Base-by-base conservation (phyloP, 768 basidiomycete species). In the Crassisporium funariophilum region DNA sequence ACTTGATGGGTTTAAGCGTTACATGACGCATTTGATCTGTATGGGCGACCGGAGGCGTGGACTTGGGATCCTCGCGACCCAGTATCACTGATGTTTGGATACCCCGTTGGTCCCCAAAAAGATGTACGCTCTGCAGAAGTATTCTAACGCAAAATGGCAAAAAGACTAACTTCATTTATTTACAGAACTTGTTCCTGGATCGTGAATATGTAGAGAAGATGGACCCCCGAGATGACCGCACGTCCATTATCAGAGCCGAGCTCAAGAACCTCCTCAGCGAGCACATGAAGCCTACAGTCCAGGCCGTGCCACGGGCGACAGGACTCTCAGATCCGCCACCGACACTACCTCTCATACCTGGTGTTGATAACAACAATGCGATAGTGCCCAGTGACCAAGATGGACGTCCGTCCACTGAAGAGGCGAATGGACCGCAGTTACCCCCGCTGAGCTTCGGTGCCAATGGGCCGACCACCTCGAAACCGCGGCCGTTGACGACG, bases 61-160 rank as follows among this genome's bases (percentile, higher is more conserved):
- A 86, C 82, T 20, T 98, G 92, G 91, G 90, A 98, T 58, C 90
- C 90, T 42, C 79, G 87, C 11, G 84, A 95, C 62, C 79, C 83
- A 0, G 62, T 65, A 6, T 91, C 90, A 8, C 77, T 95, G 66
- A 94, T 98, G 85, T 98, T 95, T 65, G 92, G 84, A 0, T 97
- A 98, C 63, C 95, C 95, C 5, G 83, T 91, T 38, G 94, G 92
- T 1, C 81, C 86, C 4, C 71, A 81, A 48, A 86, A 83, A 66
- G 88, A 93, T 62, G 94, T 95, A 61, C 54, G 89, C 73, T 13
- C 27, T 41, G 16, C 35, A 19, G 12, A 23, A 11, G 37, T 20
- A 49, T 31, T 38, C 36, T 20, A 29, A 6, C 33, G 16, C 25
- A 10, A 16, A 31, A 29, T 33, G 24, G 41, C 29, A 21, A n/a